Evolutionary conservation across 1,284 basidiomycete genomes (phyloP).

Genomic region (Cryptococcus maquisensis): DNA sequence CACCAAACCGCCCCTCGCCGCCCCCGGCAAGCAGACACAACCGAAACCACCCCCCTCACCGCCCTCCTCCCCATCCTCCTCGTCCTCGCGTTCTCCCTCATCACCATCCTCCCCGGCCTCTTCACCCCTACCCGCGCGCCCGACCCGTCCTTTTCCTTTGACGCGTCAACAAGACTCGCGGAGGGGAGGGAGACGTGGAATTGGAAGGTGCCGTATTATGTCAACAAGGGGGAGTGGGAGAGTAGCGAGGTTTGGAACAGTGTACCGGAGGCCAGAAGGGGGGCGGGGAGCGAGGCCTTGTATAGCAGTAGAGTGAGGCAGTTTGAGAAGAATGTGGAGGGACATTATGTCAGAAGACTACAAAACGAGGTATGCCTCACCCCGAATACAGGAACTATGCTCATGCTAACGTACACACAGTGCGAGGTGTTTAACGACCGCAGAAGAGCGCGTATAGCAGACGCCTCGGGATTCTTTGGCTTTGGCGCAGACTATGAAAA

Average conservation of each 20-base stretch:
- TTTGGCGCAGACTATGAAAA: conserved; percentile 85
- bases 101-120: conserved; percentile 72
- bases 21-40: conserved; percentile 45
- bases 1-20: conserved; percentile 30
- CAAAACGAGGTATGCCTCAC: conserved; percentile 63
- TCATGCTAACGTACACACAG: conserved; percentile 12
- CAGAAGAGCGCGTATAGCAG: conserved; percentile 56
- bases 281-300: conserved; percentile 50
- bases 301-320: conserved; percentile 37
- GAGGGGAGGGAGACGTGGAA: conserved; percentile 63
- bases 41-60: conserved; percentile 63
- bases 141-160: conserved; percentile 77
- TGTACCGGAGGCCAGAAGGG: conserved; percentile 63
- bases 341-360: conserved; percentile 64
- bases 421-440: conserved; percentile 36
- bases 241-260: conserved; percentile 61
- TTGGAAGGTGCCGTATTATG: conserved; percentile 75
- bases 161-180: conserved; percentile 55
- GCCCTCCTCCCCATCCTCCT: conserved; percentile 84
- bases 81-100: conserved; percentile 75
- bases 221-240: conserved; percentile 74
- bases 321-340: conserved; percentile 59
- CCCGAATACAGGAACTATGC: neutral
- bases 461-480: conserved; percentile 79
- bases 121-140: conserved; percentile 64